Conservation (phyloP, 331 rosid genomes). For the Quercus tomentella region DNA sequence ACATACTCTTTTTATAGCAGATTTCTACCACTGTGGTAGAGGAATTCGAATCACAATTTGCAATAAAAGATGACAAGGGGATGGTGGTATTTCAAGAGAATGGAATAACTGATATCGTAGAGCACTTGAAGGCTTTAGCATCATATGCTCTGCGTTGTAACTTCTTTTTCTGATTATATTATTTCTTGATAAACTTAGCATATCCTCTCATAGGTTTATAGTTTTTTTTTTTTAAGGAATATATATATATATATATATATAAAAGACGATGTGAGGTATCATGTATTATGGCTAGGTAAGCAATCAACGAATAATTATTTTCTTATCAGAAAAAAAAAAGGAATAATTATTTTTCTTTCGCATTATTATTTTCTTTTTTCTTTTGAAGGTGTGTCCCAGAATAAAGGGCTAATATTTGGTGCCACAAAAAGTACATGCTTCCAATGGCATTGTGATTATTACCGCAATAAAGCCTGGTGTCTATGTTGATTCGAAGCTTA, state of each 20-base stretch:
- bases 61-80: background rate
- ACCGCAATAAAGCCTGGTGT: no score
- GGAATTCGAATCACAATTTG: conserved; percentile 34
- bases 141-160: conserved; percentile 11
- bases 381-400: no score
- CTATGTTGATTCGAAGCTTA: background rate
- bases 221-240: no score
- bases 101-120: conserved; percentile 16
- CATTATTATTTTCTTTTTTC: no score
- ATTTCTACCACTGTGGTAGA: background rate
- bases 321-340: no score
- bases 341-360: no score
- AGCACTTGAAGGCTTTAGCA: background rate
- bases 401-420: no score
- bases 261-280: no score
- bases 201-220: no score
- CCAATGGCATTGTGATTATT: background rate
- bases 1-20: conserved; percentile 15
- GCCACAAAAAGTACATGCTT: background rate
- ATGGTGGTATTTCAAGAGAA: conserved; percentile 11
- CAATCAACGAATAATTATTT: no score
- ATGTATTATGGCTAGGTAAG: no score
- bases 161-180: background rate
- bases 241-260: no score
- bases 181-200: background rate